Percentiles rank a stretch among this genome's conserved stretches.
Conservation (phyloP, 1,284 basidiomycete genomes). For the Pascua guehoae region DNA sequence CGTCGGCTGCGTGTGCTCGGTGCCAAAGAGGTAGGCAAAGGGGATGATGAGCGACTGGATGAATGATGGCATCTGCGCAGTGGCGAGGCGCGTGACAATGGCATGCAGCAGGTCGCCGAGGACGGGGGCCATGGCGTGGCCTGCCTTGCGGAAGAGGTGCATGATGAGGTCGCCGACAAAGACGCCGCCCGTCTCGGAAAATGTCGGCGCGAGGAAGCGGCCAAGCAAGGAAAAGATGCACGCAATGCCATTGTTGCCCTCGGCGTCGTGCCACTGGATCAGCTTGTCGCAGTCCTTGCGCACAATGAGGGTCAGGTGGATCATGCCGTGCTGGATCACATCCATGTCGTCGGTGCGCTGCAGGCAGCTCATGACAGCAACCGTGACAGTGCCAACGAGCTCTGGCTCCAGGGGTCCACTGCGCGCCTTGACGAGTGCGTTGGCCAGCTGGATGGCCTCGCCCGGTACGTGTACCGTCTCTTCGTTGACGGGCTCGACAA, state of each 20-base stretch:
- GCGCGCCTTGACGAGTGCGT: slow-evolving; percentile 65
- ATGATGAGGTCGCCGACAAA: slow-evolving; percentile 92
- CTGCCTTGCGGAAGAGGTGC: slow-evolving; percentile 76
- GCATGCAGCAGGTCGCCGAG: slow-evolving; percentile 81
- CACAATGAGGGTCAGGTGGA: slow-evolving; percentile 75
- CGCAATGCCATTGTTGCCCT: slow-evolving; percentile 69
- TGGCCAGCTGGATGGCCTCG: slow-evolving; percentile 76
- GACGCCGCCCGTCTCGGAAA: slow-evolving; percentile 77
- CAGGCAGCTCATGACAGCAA: slow-evolving; percentile 67
- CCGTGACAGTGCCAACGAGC: slow-evolving; percentile 69
- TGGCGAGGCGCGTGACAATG: slow-evolving; percentile 72
- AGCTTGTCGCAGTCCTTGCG: slow-evolving; percentile 82
- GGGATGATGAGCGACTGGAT: slow-evolving; percentile 79
- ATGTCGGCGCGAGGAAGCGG: slow-evolving; percentile 61
- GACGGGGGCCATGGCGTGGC: slow-evolving; percentile 61
- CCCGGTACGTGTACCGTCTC: slow-evolving; percentile 65
- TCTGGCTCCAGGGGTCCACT: slow-evolving; percentile 65
- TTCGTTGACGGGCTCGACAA: slow-evolving; percentile 56
- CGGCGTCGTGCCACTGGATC: slow-evolving; percentile 65
- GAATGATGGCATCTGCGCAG: slow-evolving; percentile 83
- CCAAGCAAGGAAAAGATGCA: slow-evolving; percentile 70
- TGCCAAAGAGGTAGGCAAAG: slow-evolving; percentile 80
- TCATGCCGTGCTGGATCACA: slow-evolving; percentile 77
- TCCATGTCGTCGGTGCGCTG: slow-evolving; percentile 72
- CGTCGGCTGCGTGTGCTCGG: slow-evolving; percentile 73